Conservation (phyloP, 495 filamentous ascomycete species). For the Amphirosellinia nigrospora region DNA sequence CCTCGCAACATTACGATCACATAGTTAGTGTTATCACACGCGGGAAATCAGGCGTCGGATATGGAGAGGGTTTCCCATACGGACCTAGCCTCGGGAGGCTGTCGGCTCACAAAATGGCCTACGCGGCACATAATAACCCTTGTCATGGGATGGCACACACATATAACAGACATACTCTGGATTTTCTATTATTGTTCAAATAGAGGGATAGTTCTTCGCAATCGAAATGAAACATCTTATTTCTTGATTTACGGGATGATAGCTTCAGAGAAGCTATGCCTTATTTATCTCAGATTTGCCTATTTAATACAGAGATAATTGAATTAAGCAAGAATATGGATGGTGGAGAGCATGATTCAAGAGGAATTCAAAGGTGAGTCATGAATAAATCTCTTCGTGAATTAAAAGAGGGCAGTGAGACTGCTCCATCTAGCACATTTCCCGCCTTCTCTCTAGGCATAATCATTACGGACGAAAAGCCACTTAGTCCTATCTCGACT, state of each 20-base stretch:
- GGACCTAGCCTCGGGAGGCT: neutral
- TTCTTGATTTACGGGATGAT: neutral
- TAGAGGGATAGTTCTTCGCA: neutral
- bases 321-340: neutral
- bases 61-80: neutral
- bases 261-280: neutral
- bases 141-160: neutral
- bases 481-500: neutral
- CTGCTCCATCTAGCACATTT: neutral
- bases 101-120: neutral
- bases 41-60: neutral
- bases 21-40: neutral
- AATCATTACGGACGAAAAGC: neutral
- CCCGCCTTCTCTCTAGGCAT: neutral
- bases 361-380: neutral
- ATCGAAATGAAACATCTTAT: neutral
- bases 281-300: too few species aligned
- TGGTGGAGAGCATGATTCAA: too few species aligned
- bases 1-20: neutral
- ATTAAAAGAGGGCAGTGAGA: neutral
- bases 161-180: constrained; percentile 3
- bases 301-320: too few species aligned
- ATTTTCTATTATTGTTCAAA: constrained; percentile 7
- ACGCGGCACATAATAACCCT: constrained; percentile 2
- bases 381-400: neutral